Conservation (phyloP, 2,329 filamentous ascomycete species). For the Coniosporium tulheliwenetii region DNA sequence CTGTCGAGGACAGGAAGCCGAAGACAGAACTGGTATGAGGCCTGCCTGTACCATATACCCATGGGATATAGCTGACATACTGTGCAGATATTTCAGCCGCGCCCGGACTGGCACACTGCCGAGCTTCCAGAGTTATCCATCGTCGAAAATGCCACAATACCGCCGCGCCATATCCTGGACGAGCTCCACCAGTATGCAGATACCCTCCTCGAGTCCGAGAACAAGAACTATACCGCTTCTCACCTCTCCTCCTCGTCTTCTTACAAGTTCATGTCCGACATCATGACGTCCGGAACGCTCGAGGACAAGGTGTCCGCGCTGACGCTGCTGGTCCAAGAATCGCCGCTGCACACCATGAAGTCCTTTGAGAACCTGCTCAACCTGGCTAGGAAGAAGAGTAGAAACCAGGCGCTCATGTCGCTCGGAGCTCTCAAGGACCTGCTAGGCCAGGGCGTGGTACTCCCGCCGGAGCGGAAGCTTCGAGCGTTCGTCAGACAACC, state of each 20-base stretch:
- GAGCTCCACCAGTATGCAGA: slow-evolving; percentile 56
- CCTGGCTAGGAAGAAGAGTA: slow-evolving; percentile 82
- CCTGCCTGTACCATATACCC: no score
- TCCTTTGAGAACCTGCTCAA: slow-evolving; percentile 71
- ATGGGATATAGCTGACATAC: background rate
- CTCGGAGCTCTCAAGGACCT: slow-evolving; percentile 87
- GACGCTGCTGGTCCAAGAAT: slow-evolving; percentile 89
- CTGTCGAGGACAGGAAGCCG: no score
- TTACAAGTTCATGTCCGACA: slow-evolving; percentile 90
- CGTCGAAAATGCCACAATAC: slow-evolving; percentile 26
- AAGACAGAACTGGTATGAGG: no score
- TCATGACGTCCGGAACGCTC: slow-evolving; percentile 91
- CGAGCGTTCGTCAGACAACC: slow-evolving; percentile 68
- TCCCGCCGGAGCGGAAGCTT: slow-evolving; percentile 71
- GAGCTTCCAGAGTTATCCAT: slow-evolving; percentile 36
- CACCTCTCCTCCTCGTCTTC: slow-evolving; percentile 68
- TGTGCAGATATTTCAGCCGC: slow-evolving; percentile 39
- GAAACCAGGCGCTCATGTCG: slow-evolving; percentile 85
- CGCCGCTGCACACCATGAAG: slow-evolving; percentile 81
- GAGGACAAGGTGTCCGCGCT: slow-evolving; percentile 94
- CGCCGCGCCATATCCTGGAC: slow-evolving; percentile 37
- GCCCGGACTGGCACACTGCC: slow-evolving; percentile 52
- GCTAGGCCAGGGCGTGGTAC: slow-evolving; percentile 70
- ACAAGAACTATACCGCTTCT: slow-evolving; percentile 54
- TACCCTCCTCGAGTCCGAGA: slow-evolving; percentile 62